phyloP scores from a whole-genome alignment of 352 stramenopile genomes.

The Pythium guiyangense region DNA sequence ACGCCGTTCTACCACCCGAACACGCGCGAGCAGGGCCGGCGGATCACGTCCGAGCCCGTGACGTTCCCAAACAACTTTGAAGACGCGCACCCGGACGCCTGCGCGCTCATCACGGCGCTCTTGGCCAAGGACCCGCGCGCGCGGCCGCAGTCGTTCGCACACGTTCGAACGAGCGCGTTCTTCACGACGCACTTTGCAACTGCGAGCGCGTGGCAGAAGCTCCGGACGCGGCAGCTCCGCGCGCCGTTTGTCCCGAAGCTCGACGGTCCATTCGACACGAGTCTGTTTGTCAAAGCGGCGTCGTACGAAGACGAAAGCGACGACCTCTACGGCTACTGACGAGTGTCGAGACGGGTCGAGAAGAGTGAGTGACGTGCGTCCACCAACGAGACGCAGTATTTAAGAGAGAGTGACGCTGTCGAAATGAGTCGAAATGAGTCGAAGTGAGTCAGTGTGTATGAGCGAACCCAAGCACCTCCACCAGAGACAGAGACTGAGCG shows the following conservation, averaged over 20 bases:
- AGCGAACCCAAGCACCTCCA: no score
- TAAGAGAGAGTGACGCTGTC: no score
- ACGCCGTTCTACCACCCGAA: conserved; percentile 89
- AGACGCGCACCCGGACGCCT: conserved; percentile 36
- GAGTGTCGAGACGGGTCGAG: no score
- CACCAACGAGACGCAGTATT: no score
- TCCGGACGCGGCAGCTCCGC: conserved; percentile 32
- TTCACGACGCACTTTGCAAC: conserved; percentile 37
- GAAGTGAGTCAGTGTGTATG: no score
- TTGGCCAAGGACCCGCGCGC: conserved; percentile 51
- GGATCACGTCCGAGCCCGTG: conserved; percentile 65
- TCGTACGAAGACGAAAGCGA: conserved; percentile 11
- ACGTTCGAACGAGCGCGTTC: conserved; percentile 52
- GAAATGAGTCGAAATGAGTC: no score
- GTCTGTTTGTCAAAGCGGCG: conserved; percentile 53
- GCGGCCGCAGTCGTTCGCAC: conserved; percentile 30
- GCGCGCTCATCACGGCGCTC: conserved; percentile 49
- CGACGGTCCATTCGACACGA: conserved; percentile 58
- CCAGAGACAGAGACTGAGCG: no score
- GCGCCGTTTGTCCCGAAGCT: conserved; percentile 69
- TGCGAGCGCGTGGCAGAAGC: conserved; percentile 31
- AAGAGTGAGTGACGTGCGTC: no score
- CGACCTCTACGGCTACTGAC: conserved; percentile 21
- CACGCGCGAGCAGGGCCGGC: conserved; percentile 60
- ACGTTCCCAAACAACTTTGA: conserved; percentile 69